These are phyloP conservation scores for Spatholobus suberectus DNA, from an alignment of 306 rosid genomes.

Conservation along the genomic window DNA sequence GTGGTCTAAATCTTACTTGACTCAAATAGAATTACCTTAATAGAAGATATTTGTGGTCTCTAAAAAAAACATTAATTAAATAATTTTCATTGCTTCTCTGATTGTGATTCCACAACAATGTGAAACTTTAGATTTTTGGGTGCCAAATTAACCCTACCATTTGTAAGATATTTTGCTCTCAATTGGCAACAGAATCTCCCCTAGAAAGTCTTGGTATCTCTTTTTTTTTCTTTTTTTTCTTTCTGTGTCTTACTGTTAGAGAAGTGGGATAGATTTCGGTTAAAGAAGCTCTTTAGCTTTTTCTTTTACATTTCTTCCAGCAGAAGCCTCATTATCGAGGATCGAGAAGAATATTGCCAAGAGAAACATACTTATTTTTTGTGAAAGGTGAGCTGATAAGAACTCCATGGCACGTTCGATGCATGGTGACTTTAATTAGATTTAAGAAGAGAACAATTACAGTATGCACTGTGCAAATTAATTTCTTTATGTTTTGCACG, in stretches of 20 bases:
- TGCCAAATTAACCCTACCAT: too few relatives aligned
- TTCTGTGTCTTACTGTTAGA: conserved; percentile 25
- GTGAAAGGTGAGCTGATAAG: background rate
- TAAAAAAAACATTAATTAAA: too few relatives aligned
- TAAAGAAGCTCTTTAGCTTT: conserved; percentile 49
- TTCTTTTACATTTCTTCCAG: conserved; percentile 50
- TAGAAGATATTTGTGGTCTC: too few relatives aligned
- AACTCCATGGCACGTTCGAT: background rate
- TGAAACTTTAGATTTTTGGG: background rate
- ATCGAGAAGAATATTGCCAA: background rate
- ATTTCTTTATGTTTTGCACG: background rate
- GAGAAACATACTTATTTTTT: background rate
- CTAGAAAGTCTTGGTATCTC: conserved; percentile 39
- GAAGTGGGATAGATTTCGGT: conserved; percentile 43
- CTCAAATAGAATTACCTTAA: too few relatives aligned
- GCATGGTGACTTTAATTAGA: background rate
- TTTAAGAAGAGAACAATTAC: background rate
- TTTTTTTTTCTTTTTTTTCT: background rate
- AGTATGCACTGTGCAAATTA: background rate
- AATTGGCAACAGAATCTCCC: conserved; percentile 34
- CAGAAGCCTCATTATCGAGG: conserved; percentile 49
- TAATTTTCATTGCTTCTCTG: conserved; percentile 43
- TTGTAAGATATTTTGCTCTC: background rate
- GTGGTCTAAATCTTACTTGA: too few relatives aligned
- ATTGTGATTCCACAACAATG: conserved; percentile 39